Percentiles rank a stretch among this genome's conserved stretches.
Conservation (phyloP, 2,329 filamentous ascomycete species). For the Sphaerulina musiva region DNA sequence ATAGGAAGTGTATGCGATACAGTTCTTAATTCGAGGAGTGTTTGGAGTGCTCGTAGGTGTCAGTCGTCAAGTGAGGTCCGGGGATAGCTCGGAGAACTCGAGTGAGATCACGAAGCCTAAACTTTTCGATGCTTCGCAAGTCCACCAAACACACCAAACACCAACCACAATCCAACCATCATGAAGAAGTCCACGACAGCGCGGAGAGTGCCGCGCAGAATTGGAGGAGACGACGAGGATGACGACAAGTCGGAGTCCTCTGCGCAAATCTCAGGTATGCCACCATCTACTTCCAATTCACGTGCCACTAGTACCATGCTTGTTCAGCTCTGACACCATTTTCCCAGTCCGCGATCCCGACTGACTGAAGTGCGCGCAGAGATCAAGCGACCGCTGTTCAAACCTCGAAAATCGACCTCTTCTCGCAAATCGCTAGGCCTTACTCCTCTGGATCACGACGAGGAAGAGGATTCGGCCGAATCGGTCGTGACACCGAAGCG, state of each 20-base stretch:
- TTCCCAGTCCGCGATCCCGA: slow-evolving; percentile 25
- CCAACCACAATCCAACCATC: not conserved
- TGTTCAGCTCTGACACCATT: slow-evolving; percentile 19
- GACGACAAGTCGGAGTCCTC: slow-evolving; percentile 18
- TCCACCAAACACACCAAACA: not conserved
- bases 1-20: no score
- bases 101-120: not conserved
- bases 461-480: slow-evolving; percentile 40
- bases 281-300: not conserved
- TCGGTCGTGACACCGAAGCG: slow-evolving; percentile 57
- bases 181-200: slow-evolving; percentile 55
- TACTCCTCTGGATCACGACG: slow-evolving; percentile 48
- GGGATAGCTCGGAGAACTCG: no score
- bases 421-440: slow-evolving; percentile 72
- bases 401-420: slow-evolving; percentile 63
- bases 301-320: not conserved
- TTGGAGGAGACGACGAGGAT: slow-evolving; percentile 65
- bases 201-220: slow-evolving; percentile 66
- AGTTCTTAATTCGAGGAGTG: no score
- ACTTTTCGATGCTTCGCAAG: slow-evolving; percentile 1
- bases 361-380: slow-evolving; percentile 46
- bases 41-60: no score
- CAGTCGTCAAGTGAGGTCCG: no score
- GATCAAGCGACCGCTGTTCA: slow-evolving; percentile 49
- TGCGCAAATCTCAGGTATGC: slow-evolving; percentile 25